Base-by-base conservation (phyloP, 2,329 filamentous ascomycete genomes). In the Cladophialophora carrionii region DNA sequence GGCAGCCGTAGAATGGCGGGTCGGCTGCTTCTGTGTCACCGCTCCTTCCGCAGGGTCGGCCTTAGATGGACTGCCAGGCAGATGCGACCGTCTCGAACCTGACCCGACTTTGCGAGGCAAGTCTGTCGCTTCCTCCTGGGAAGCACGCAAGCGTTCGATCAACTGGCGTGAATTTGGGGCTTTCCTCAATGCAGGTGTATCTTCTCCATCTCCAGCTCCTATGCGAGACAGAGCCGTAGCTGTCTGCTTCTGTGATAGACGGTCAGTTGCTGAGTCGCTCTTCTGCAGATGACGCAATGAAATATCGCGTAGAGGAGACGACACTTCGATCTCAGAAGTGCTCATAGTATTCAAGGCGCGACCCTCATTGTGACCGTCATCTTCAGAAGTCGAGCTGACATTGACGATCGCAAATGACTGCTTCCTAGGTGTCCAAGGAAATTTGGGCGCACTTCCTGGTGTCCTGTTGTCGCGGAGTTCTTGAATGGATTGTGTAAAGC, bases 321-420 rank as follows among this genome's bases (percentile, higher is more conserved):
- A 60, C 17, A 14, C 37, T 52, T 56, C 32, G 2, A 29, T 20
- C 24, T 41, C 49, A n/a, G 51, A 48, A 31, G n/a, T 52, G 3
- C 3, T 29, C n/a, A 14, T 22, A 49, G 51, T 37, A 26, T 54
- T 17, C 32, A 20, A 61, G 32, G 22, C 46, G 10, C 26, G 8
- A 41, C 2, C 7, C 26, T 24, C 24, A 12, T 26, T 26, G 26
- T 20, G 10, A 20, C 26, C 34, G 32, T 34, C 60, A 9, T 54
- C 64, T 57, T 0, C 56, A 3, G 58, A 63, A 43, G 43, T 41
- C 31, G 46, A 57, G 26, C 32, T 56, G 22, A 59, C 20, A 24
- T 67, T 58, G 12, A 67, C 57, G 20, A 67, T 32, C 6, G 57
- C 62, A 43, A 62, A 31, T 6, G 65, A 67, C 32, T 52, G 56